A percentile compares a stretch with the other conserved stretches of the same genome.
Conservation (phyloP, 768 basidiomycete species). For the Steccherinum ochraceum region DNA sequence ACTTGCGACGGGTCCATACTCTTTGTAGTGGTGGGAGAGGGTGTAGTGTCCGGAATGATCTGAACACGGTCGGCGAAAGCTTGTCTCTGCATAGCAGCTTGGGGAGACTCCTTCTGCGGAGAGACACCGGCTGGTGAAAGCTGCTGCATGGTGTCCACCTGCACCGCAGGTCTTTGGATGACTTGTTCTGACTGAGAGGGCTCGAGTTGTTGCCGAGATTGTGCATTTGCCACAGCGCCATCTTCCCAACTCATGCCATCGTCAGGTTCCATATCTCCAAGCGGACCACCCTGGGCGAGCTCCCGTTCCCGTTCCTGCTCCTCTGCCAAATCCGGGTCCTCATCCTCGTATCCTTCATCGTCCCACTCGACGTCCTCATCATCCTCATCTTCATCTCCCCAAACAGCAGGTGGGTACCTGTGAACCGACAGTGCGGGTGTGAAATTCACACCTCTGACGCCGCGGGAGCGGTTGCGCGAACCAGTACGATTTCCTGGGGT, state of each 20-base stretch:
- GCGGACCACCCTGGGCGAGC: slow-evolving; percentile 18
- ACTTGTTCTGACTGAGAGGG: background rate
- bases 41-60: slow-evolving; percentile 17
- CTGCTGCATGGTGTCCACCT: slow-evolving; percentile 12
- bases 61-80: slow-evolving; percentile 44
- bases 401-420: slow-evolving; percentile 77
- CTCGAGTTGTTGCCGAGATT: slow-evolving; percentile 11
- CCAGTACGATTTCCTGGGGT: slow-evolving; percentile 28
- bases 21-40: slow-evolving; percentile 24
- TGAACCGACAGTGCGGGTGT: slow-evolving; percentile 59
- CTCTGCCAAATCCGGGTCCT: slow-evolving; percentile 56
- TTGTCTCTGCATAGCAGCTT: slow-evolving; percentile 27
- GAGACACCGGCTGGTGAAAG: slow-evolving; percentile 13
- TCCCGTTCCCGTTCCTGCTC: slow-evolving; percentile 42
- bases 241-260: slow-evolving; percentile 92
- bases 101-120: slow-evolving; percentile 25
- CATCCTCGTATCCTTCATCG: slow-evolving; percentile 62
- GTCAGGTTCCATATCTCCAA: slow-evolving; percentile 52
- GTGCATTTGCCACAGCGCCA: slow-evolving; percentile 43
- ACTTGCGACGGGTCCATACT: slow-evolving; percentile 61
- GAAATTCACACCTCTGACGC: slow-evolving; percentile 54
- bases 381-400: slow-evolving; percentile 70
- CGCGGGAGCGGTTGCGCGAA: slow-evolving; percentile 26
- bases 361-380: slow-evolving; percentile 59
- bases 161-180: slow-evolving; percentile 3